Base-by-base conservation (phyloP, 2,329 filamentous ascomycete genomes). In the Ophiostoma angusticollis region DNA sequence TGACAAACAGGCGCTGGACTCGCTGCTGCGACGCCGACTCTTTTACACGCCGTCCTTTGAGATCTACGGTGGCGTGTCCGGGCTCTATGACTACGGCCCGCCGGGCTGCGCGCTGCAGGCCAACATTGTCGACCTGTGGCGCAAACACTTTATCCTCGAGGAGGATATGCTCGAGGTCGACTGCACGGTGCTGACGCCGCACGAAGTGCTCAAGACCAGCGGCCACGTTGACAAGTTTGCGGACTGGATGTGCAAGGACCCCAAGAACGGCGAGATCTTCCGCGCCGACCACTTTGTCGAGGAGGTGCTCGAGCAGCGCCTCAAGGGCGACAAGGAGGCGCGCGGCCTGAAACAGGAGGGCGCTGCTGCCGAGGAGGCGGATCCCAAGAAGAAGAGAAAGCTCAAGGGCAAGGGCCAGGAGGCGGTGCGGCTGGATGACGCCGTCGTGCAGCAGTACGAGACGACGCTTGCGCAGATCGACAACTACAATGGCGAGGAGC, bases 181-280 rank as follows among this genome's bases (percentile, higher is more conserved):
- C 65, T 93, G 85, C 65, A 91, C 84, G 28, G 91, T 89, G 63
- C 63, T 98, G 55, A 98, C 91, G 29, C 91, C 91, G 24, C 78
- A 91, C 54, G 83, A 91, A 34, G 84, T 98, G 27, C 74, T 98
- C 55, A 93, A 96, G 72, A 94, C 89, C 39, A 84, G 78, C 59
- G 91, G 91, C 47, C 91, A 98, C 64, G 91, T 96, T 49, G 89
- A 95, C 61, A 93, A 93, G 63, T 96, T 96, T 56, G 83, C 85
- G 61, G 89, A 96, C 61, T 96, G 84, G 84, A 95, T 96, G 87
- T 94, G 84, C 78, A 94, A 93, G 63, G 91, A 98, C 61, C 85
- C 89, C 47, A 93, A 93, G 72, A 94, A 81, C 53, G 91, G 91
- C 57, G 91, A 98, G 61, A 94, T 95, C 55, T 78, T 98, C 58